A percentile compares a stretch with the other conserved stretches of the same genome.
These are phyloP conservation scores for Phytophthora melonis DNA, from an alignment of 352 stramenopile genomes.

Conservation along the genomic window DNA sequence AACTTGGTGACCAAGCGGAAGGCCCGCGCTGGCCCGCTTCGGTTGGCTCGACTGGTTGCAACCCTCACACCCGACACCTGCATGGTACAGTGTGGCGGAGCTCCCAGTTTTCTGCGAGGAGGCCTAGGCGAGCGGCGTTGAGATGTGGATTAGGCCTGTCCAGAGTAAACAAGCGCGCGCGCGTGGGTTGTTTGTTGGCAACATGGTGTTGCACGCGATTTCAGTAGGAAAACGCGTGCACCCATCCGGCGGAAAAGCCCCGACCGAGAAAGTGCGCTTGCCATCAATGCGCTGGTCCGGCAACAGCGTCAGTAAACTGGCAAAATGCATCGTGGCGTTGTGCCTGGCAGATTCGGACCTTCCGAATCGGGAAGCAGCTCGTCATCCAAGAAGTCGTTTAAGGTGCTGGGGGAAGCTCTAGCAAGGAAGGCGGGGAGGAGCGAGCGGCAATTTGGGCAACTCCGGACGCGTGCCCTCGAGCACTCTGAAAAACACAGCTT, in stretches of 20 bases:
- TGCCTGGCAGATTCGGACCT: no score
- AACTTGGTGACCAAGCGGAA: no score
- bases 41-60: slow-evolving; percentile 16
- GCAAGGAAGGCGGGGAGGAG: no score
- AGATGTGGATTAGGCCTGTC: slow-evolving; percentile 23
- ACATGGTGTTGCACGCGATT: slow-evolving; percentile 21
- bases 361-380: neutral
- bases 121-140: slow-evolving; percentile 19
- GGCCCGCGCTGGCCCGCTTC: slow-evolving; percentile 1
- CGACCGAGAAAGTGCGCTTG: slow-evolving; percentile 6
- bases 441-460: no score
- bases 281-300: slow-evolving; percentile 32
- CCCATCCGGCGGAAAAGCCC: slow-evolving; percentile 24
- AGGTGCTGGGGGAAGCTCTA: no score
- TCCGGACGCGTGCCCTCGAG: no score
- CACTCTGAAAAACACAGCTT: no score
- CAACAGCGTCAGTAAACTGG: slow-evolving; percentile 16
- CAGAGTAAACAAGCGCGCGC: slow-evolving; percentile 27
- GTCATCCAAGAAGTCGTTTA: slow-evolving; percentile 5
- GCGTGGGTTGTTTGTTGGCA: slow-evolving; percentile 5
- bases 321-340: neutral
- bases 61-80: neutral
- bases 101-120: slow-evolving; percentile 21
- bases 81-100: neutral
- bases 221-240: slow-evolving; percentile 33